Percentiles rank a stretch among this genome's conserved stretches.
Conservation (phyloP, 176 grass and related monocot genomes). For the Pharus latifolius region DNA sequence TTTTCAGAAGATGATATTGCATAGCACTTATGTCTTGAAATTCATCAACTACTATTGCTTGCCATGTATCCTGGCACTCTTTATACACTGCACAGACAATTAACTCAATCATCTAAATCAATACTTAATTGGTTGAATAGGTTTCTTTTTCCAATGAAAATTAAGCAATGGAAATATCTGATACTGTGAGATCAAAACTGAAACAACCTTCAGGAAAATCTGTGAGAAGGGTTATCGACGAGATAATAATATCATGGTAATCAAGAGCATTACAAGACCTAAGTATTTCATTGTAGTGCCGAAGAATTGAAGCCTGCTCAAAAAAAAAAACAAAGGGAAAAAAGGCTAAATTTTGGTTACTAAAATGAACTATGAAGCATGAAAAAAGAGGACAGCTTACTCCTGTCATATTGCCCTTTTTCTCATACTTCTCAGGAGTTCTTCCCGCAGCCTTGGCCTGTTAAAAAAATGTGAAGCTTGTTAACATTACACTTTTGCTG, state of each 20-base stretch:
- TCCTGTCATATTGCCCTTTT: conserved; percentile 62
- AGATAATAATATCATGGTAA: conserved; percentile 95
- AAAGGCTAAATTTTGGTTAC: conserved; percentile 14
- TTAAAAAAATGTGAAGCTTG: conserved; percentile 13
- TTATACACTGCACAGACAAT: conserved; percentile 53
- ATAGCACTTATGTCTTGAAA: conserved; percentile 99
- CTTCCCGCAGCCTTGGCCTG: conserved; percentile 89
- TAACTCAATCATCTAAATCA: background rate
- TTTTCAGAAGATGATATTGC: conserved; percentile 80
- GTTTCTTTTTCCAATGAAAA: no score
- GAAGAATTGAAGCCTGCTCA: conserved; percentile 68
- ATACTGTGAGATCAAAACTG: background rate
- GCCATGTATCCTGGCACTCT: conserved; percentile 72
- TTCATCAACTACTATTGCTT: conserved; percentile 84
- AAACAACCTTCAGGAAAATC: conserved; percentile 79
- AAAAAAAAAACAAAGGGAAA: background rate
- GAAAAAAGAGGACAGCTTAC: conserved; percentile 35
- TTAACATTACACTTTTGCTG: background rate
- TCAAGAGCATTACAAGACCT: conserved; percentile 86
- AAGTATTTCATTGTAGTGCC: conserved; percentile 75
- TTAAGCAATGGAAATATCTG: no score
- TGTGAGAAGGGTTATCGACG: conserved; percentile 64
- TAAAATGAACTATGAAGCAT: conserved; percentile 8
- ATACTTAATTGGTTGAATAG: background rate
- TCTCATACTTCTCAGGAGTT: conserved; percentile 75